Evolutionary conservation across 1,284 basidiomycete genomes (phyloP).

Genomic region (Moesziomyces sp.): DNA sequence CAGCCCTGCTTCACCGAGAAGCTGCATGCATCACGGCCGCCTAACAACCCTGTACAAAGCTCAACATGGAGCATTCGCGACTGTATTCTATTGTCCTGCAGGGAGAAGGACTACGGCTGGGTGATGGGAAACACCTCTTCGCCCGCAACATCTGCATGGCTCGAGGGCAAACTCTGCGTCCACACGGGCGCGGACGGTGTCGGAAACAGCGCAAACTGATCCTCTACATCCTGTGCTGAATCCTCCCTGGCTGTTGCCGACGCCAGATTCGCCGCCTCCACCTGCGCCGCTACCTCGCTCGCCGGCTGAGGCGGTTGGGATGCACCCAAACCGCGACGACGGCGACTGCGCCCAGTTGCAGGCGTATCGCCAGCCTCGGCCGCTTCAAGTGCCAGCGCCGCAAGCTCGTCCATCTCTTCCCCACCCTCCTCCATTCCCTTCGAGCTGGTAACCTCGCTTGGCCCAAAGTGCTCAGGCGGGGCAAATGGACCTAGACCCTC

Average conservation of each 20-base stretch:
- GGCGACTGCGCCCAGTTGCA: not conserved
- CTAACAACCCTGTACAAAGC: no score
- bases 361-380: conserved; percentile 24
- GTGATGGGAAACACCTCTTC: not conserved
- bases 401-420: conserved; percentile 36
- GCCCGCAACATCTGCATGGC: not conserved
- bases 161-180: conserved; percentile 7
- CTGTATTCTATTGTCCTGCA: no score
- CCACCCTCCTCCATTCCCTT: not conserved
- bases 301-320: conserved; percentile 4
- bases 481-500: not conserved
- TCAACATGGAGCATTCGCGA: no score
- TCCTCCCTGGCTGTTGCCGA: conserved; percentile 15
- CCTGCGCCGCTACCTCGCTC: conserved; percentile 4
- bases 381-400: conserved; percentile 29
- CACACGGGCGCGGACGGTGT: not conserved
- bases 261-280: conserved; percentile 21
- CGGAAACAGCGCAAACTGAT: conserved; percentile 24
- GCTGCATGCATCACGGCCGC: no score
- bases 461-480: no score
- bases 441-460: not conserved
- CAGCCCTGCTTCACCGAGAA: no score
- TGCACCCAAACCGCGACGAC: conserved; percentile 1
- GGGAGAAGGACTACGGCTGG: no score
- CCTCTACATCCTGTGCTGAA: conserved; percentile 23